Conservation (phyloP, 768 basidiomycete genomes). For the Cantharellus anzutake region DNA sequence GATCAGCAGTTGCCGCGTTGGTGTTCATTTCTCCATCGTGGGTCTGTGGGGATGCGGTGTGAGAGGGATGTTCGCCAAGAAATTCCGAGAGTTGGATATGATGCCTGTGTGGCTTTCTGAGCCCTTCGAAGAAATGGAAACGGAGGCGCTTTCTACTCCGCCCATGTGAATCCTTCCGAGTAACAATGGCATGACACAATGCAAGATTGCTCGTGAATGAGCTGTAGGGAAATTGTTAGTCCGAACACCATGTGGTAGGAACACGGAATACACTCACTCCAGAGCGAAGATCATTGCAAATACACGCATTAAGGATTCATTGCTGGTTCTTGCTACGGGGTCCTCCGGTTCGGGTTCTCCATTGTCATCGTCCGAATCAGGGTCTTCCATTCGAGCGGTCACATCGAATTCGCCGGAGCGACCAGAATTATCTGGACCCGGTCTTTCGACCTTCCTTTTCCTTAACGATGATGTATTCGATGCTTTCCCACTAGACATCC, state of each 20-base stretch:
- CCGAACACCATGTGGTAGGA: background rate
- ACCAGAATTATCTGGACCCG: background rate
- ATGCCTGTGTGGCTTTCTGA: background rate
- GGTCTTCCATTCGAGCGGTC: background rate
- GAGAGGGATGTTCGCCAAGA: too few species aligned
- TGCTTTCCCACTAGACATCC: background rate
- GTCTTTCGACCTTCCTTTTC: background rate
- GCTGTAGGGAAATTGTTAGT: conserved; percentile 12
- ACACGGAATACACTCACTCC: conserved; percentile 7
- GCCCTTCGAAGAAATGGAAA: conserved; percentile 15
- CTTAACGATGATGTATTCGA: background rate
- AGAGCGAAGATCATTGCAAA: conserved; percentile 14
- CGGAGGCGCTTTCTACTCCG: conserved; percentile 9
- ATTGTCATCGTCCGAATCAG: conserved; percentile 5
- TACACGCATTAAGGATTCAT: conserved; percentile 8
- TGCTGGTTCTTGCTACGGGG: too few species aligned
- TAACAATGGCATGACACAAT: conserved; percentile 11
- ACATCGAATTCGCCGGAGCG: background rate
- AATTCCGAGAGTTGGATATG: too few species aligned
- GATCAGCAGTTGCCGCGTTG: too few species aligned
- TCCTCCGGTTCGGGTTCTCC: conserved; percentile 9
- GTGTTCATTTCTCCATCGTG: too few species aligned
- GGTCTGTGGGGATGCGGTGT: too few species aligned
- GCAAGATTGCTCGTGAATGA: conserved; percentile 3
- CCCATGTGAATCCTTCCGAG: conserved; percentile 1